phyloP scores from a whole-genome alignment of 192 early-diverging fungal species.

The Fimicolochytrium jonesii region DNA sequence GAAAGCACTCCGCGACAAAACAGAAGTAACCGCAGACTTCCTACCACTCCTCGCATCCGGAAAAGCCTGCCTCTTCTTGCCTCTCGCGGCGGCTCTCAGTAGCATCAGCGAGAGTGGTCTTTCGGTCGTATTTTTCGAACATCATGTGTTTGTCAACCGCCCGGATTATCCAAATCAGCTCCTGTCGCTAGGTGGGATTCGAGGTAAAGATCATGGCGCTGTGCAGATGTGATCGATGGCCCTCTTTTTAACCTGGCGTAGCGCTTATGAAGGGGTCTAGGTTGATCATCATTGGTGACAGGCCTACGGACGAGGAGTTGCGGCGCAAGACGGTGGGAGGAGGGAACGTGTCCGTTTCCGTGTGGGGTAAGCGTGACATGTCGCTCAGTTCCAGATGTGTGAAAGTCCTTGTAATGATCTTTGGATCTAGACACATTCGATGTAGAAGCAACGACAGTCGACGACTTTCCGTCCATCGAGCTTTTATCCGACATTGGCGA shows the following conservation, averaged over 20 bases:
- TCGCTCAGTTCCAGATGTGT: no score
- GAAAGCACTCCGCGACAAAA: background rate
- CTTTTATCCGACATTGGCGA: constrained; percentile 1
- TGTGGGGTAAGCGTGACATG: constrained; percentile 16
- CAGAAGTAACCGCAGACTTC: background rate
- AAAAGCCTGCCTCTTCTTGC: constrained; percentile 10
- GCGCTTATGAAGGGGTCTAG: constrained; percentile 17
- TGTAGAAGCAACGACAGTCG: constrained; percentile 2
- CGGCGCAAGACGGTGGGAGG: background rate
- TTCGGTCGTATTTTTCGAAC: constrained; percentile 11
- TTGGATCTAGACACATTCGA: constrained; percentile 23
- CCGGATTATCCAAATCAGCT: constrained; percentile 16
- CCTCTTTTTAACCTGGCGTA: background rate
- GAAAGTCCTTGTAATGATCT: no score
- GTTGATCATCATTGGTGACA: constrained; percentile 17
- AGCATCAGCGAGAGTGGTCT: constrained; percentile 4
- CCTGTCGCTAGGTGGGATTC: constrained; percentile 23
- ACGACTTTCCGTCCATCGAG: constrained; percentile 20
- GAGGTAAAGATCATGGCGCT: constrained; percentile 11
- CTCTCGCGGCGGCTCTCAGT: constrained; percentile 1
- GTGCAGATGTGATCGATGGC: background rate
- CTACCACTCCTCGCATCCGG: background rate
- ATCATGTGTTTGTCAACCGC: constrained; percentile 19
- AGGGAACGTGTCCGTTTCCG: constrained; percentile 1
- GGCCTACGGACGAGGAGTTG: constrained; percentile 16